Base-by-base conservation (phyloP, 306 rosid species). In the Citrullus colocynthis region DNA sequence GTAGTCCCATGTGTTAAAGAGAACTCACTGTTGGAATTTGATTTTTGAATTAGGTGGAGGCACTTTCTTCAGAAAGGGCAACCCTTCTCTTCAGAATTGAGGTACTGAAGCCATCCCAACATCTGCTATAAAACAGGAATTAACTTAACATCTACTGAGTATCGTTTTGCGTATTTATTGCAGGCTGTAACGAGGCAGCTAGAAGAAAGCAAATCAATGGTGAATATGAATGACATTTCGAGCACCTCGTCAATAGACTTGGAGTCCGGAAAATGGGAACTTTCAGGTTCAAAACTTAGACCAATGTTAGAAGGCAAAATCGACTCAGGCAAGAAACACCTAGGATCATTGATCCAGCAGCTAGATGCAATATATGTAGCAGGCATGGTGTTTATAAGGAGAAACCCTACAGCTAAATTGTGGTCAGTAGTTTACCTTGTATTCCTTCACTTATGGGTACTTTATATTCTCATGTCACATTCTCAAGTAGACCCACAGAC, bases 41-140 rank as follows among this genome's bases (percentile, higher is more conserved):
- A 18, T 36, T 75, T 64, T 80, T 79, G 52, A 82, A 83, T 84
- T 87, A 92, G 99, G 98, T 96, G 73, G 98, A 96, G 84, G 85
- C 94, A 66, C 99, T 96, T 75, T 96, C 99, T 58, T 91, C 99
- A 30, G 98, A 96, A 80, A 96, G 91, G 86, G 93, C 97, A 48
- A 92, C 97, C 70, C 90, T 89, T 69, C 64, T 63, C 73, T 91
- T 96, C 84, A 86, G 99, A 85, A 92, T 88, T 6, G 98, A 96
- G 99, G 98, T 96, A 88, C 8, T 8, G 63, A 75, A 39, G 4
- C 52, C 66, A 79, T 74, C 74, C 45, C 17, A 32, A 52, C 15
- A 54, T 77, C 62, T 24, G 28, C 77, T 64, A 63, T 76, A 76
- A 65, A 59, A 30, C 45, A 72, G 24, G 0, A 15, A 1, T 72